Base-by-base conservation (phyloP, 176 grass and related monocot genomes). In the Microstegium vimineum region DNA sequence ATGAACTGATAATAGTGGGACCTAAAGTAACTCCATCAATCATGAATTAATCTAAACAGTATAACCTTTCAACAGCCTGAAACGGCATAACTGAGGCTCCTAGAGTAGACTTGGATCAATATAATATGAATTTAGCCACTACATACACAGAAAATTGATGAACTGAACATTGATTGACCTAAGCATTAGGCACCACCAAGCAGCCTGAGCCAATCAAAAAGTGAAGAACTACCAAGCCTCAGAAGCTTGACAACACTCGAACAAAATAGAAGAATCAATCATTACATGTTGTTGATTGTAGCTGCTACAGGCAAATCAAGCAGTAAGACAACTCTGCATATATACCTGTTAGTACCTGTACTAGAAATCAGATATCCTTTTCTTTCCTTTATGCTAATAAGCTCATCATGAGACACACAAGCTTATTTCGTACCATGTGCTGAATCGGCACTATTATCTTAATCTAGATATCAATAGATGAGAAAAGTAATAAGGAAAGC, bases 51-150 rank as follows among this genome's bases (percentile, higher is more conserved):
- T 63, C 41, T 33, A 54, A 54, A 43, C 63, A 33, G n/a, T 12
- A 18, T n/a, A 81, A 66, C 66, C 73, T 77, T 86, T 89, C 34
- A 82, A 86, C 59, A 38, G 10, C 23, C 6, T 79, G 46, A 90
- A 82, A 38, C 14, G 30, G 71, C 78, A 67, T 33, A 82, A 49
- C 23, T 30, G 4, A 66, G 73, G 57, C 45, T 35, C 77, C 66
- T 66, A 86, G 62, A 66, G 35, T 66, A 86, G 23, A 51, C 57
- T 46, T 82, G 43, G 73, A 86, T 78, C 59, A 61, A 33, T 67
- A 23, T 45, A 60, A 47, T 73, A 35, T 35, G 26, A 14, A 52
- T 82, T 86, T 71, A 73, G 35, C 43, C 66, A 77, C 45, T 56
- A 70, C 71, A 23, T 16, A 76, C 6, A 69, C 31, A 49, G 10